Conservation (phyloP, 1,284 basidiomycete species). For the Rhizopogon parksii region DNA sequence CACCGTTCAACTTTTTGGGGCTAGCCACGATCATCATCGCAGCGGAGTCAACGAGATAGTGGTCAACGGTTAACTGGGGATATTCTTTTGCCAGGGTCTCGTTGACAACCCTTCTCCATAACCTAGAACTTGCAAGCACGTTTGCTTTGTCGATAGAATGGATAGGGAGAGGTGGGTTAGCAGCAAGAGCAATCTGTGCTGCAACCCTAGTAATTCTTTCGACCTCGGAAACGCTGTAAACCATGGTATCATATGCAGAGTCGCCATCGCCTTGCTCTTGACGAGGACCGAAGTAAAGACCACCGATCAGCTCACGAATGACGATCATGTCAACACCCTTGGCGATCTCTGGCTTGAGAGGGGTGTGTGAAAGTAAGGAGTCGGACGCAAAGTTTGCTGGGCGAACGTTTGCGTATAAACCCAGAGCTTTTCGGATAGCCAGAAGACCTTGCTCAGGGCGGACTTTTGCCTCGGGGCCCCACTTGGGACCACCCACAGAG, state of each 20-base stretch:
- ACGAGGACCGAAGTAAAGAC: slow-evolving; percentile 90
- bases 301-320: slow-evolving; percentile 91
- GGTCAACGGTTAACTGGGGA: slow-evolving; percentile 80
- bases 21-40: slow-evolving; percentile 94
- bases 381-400: slow-evolving; percentile 94
- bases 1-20: slow-evolving; percentile 92
- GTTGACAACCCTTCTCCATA: slow-evolving; percentile 91
- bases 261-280: slow-evolving; percentile 77
- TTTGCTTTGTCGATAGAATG: slow-evolving; percentile 99
- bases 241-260: slow-evolving; percentile 85
- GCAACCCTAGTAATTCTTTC: slow-evolving; percentile 95
- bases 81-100: slow-evolving; percentile 81
- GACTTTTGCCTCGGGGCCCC: slow-evolving; percentile 87
- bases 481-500: slow-evolving; percentile 96
- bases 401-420: slow-evolving; percentile 96
- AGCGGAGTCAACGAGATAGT: slow-evolving; percentile 93
- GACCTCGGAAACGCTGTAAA: slow-evolving; percentile 89
- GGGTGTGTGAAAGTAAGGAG: slow-evolving; percentile 83
- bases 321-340: slow-evolving; percentile 90
- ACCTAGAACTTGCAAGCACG: slow-evolving; percentile 89
- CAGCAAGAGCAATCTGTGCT: slow-evolving; percentile 82
- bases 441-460: slow-evolving; percentile 96
- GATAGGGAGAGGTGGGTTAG: slow-evolving; percentile 82
- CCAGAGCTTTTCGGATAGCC: slow-evolving; percentile 86
- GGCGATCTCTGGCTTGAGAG: slow-evolving; percentile 84